Percentiles rank a stretch among this genome's conserved stretches.
Conservation (phyloP, 2,329 filamentous ascomycete genomes). For the Alternaria novae-zelandiae region DNA sequence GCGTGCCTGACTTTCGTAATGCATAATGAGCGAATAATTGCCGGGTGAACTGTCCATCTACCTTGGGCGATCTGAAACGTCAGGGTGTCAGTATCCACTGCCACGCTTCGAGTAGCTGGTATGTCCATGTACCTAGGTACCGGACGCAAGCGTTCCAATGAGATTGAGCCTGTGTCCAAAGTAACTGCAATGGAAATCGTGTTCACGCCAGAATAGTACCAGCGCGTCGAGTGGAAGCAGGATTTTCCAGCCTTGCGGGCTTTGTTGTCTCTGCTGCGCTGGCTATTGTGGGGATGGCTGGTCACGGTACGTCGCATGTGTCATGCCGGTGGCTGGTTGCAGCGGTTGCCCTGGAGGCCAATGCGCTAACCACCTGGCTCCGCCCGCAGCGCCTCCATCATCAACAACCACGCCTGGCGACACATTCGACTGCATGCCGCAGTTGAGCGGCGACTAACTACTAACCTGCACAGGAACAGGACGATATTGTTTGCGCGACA, state of each 20-base stretch:
- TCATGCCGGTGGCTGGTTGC: conserved; percentile 11
- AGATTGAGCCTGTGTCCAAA: not conserved
- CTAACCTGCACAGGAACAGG: conserved; percentile 44
- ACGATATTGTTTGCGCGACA: conserved; percentile 13
- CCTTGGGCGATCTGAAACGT: conserved; percentile 1
- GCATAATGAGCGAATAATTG: not conserved
- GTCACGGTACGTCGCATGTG: conserved; percentile 5
- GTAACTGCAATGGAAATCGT: not conserved
- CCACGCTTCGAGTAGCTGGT: not conserved
- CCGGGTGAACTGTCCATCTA: not conserved
- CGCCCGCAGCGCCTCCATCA: conserved; percentile 21
- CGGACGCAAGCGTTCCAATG: not conserved
- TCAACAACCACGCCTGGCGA: conserved; percentile 35
- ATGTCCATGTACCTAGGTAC: not conserved
- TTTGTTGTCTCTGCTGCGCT: conserved; percentile 11
- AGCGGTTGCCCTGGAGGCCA: conserved; percentile 17
- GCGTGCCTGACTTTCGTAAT: not conserved
- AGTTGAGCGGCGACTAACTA: conserved; percentile 36
- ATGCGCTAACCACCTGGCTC: conserved; percentile 19
- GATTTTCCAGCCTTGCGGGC: not conserved
- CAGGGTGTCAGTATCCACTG: not conserved
- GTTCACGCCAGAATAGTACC: not conserved
- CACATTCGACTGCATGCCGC: conserved; percentile 32
- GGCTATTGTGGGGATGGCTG: conserved; percentile 7
- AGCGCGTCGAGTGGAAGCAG: not conserved